Evolutionary conservation across 805 yeast genomes (phyloP).

Genomic region (Lachancea waltii): DNA sequence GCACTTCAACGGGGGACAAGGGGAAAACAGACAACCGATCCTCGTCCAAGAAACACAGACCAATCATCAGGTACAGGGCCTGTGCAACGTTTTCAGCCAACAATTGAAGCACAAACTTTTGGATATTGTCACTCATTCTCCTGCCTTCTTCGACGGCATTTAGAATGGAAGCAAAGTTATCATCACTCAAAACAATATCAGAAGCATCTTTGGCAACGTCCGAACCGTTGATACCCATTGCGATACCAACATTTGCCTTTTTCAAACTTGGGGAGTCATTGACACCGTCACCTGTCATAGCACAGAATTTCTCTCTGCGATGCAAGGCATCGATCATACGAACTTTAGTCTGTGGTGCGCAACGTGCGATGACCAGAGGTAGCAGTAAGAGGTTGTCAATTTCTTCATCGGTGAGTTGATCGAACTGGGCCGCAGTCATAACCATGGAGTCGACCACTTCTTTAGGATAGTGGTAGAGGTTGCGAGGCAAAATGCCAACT

Average conservation of each 20-base stretch:
- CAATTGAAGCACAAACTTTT: conserved; percentile 86
- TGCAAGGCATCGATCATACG: conserved; percentile 85
- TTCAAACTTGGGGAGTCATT: conserved; percentile 96
- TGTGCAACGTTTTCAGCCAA: conserved; percentile 95
- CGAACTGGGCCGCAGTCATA: conserved; percentile 79
- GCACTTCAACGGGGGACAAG: conserved; percentile 92
- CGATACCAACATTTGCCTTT: conserved; percentile 91
- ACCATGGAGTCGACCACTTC: conserved; percentile 51
- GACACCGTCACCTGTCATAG: conserved; percentile 99
- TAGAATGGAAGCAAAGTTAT: conserved; percentile 88
- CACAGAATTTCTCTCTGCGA: conserved; percentile 85
- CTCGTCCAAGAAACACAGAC: conserved; percentile 72
- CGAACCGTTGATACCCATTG: conserved; percentile 90
- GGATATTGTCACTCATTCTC: conserved; percentile 92
- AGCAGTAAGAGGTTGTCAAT: conserved; percentile 66
- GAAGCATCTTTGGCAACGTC: conserved; percentile 98
- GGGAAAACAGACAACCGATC: conserved; percentile 77
- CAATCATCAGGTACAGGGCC: conserved; percentile 73
- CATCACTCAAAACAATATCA: conserved; percentile 94
- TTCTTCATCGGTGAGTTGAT: conserved; percentile 59
- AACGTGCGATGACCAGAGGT: conserved; percentile 88
- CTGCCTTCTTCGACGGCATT: conserved; percentile 95
- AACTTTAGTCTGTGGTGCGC: conserved; percentile 90
- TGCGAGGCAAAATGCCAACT: conserved; percentile 76
- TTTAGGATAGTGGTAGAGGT: conserved; percentile 34